These are phyloP conservation scores for Amaranthus cruentus DNA, from an alignment of 148 eudicot genomes.

Conservation along the genomic window DNA sequence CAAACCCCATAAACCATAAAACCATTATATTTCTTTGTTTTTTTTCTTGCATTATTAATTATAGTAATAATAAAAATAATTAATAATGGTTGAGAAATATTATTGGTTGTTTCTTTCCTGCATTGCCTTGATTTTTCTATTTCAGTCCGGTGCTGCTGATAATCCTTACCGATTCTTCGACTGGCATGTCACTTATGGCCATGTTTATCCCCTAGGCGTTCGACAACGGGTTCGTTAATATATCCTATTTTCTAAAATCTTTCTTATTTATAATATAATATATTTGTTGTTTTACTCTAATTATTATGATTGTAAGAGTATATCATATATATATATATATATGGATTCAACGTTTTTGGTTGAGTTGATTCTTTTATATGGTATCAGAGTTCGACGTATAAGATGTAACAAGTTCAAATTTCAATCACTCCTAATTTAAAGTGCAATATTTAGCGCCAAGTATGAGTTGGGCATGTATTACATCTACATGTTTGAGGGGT, in stretches of 20 bases:
- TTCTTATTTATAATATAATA: background rate
- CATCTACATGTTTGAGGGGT: too few relatives aligned
- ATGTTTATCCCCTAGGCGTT: slow-evolving; percentile 46
- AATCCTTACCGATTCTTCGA: slow-evolving; percentile 34
- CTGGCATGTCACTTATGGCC: slow-evolving; percentile 47
- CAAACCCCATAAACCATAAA: background rate
- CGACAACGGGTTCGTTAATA: slow-evolving; percentile 34
- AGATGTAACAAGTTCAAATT: too few relatives aligned
- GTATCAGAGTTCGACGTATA: too few relatives aligned
- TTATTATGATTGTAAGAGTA: background rate
- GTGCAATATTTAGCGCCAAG: too few relatives aligned
- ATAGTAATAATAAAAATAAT: background rate
- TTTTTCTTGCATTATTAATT: background rate
- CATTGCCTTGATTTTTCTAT: slow-evolving; percentile 19
- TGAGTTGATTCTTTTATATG: too few relatives aligned
- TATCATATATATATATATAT: background rate
- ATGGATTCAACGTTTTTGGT: background rate
- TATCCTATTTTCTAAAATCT: background rate
- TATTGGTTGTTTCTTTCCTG: background rate
- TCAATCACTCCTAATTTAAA: too few relatives aligned
- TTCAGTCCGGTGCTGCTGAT: slow-evolving; percentile 18
- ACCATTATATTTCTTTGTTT: background rate
- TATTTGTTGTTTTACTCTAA: background rate
- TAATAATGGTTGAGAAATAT: slow-evolving; percentile 2
- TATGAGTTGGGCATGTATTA: too few relatives aligned